A percentile compares a stretch with the other conserved stretches of the same genome.
Conservation (phyloP, 75 land plant genomes). For the Cupressus sempervirens region DNA sequence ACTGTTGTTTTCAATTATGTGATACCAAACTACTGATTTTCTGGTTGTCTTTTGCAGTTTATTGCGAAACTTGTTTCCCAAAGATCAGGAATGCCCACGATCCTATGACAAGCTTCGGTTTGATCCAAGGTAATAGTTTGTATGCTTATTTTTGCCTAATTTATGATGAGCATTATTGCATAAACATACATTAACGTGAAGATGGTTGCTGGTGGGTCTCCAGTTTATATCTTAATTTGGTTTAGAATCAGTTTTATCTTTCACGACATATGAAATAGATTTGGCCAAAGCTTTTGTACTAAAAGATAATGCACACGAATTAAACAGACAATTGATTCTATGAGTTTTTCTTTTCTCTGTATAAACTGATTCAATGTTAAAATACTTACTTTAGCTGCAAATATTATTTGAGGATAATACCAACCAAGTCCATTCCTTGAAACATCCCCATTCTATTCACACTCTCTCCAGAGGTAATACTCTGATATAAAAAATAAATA, state of each 20-base stretch:
- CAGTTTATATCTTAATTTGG: neutral
- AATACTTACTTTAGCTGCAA: neutral
- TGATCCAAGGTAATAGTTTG: slow-evolving; percentile 63
- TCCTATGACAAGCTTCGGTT: slow-evolving; percentile 91
- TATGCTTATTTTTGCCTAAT: neutral
- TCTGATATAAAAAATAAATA: neutral
- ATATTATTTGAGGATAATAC: neutral
- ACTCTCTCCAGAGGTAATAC: neutral
- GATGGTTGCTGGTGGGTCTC: neutral
- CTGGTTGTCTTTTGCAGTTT: slow-evolving; percentile 42
- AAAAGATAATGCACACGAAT: neutral
- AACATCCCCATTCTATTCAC: neutral
- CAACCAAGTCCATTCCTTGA: neutral
- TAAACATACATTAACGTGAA: neutral
- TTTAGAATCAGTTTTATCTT: neutral
- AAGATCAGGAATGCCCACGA: slow-evolving; percentile 64
- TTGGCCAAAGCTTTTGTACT: neutral
- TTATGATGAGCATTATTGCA: neutral
- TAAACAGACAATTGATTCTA: neutral
- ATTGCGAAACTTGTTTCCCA: slow-evolving; percentile 57
- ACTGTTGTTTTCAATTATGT: neutral
- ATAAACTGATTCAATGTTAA: neutral
- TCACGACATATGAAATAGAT: neutral
- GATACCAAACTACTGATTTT: neutral
- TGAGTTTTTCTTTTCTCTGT: neutral